phyloP scores from a whole-genome alignment of 1,284 basidiomycete species.

The Acaromyces ingoldii region DNA sequence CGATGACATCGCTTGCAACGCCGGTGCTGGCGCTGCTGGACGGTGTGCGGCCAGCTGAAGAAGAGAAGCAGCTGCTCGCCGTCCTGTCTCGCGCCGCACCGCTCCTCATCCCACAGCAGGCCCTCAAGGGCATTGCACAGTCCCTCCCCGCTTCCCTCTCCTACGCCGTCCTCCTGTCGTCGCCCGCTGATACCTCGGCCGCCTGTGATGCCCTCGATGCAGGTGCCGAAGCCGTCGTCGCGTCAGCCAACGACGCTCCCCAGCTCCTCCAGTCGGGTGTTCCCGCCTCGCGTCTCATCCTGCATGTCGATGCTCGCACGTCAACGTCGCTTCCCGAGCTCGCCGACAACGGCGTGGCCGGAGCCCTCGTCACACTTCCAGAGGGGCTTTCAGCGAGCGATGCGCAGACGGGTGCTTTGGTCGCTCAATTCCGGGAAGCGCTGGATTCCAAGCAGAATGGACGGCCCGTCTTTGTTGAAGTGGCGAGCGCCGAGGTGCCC shows the following conservation, averaged over 20 bases:
- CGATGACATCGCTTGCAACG: conserved; percentile 23
- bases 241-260: conserved; percentile 14
- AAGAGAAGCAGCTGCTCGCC: conserved; percentile 12
- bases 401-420: conserved; percentile 20
- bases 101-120: conserved; percentile 23
- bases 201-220: conserved; percentile 29
- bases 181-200: not conserved
- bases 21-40: conserved; percentile 33
- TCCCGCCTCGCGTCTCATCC: conserved; percentile 28
- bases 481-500: conserved; percentile 10
- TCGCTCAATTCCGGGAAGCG: conserved; percentile 19
- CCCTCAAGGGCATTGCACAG: conserved; percentile 7
- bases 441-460: conserved; percentile 37
- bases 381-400: conserved; percentile 13
- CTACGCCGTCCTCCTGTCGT: conserved; percentile 25
- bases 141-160: conserved; percentile 14
- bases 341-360: conserved; percentile 23
- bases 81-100: conserved; percentile 27
- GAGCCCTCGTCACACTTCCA: conserved; percentile 28
- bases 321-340: conserved; percentile 23
- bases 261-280: conserved; percentile 23
- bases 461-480: conserved; percentile 37
- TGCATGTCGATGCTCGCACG: conserved; percentile 17
- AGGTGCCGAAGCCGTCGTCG: conserved; percentile 38
- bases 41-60: conserved; percentile 16